Evolutionary conservation across 768 basidiomycete species (phyloP).

Genomic region (Phanerochaete carnosa): DNA sequence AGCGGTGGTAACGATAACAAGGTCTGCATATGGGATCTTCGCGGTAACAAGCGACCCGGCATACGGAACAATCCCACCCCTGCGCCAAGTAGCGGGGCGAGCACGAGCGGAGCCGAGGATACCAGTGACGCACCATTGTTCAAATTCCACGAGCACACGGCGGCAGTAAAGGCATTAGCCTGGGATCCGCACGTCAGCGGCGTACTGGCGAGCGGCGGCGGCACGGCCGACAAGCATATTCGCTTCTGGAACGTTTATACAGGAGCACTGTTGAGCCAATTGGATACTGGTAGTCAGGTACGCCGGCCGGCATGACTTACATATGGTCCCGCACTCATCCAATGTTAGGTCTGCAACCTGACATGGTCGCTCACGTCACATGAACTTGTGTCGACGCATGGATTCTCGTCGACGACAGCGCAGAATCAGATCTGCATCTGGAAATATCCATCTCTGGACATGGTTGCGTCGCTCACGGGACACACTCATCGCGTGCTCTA

Average conservation of each 20-base stretch:
- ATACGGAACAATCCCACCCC: conserved; percentile 19
- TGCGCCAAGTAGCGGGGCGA: conserved; percentile 17
- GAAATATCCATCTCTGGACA: conserved; percentile 90
- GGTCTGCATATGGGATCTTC: conserved; percentile 94
- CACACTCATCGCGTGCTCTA: conserved; percentile 95
- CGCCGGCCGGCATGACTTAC: conserved; percentile 15
- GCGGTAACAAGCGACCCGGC: conserved; percentile 53
- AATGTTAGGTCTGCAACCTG: conserved; percentile 85
- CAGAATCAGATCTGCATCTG: conserved; percentile 97
- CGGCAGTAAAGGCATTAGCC: conserved; percentile 96
- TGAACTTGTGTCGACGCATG: conserved; percentile 97
- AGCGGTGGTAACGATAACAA: conserved; percentile 99
- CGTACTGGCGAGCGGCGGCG: conserved; percentile 90
- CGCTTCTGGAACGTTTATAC: conserved; percentile 94
- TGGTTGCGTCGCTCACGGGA: conserved; percentile 92
- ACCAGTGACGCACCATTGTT: conserved; percentile 61
- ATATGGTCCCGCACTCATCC: not conserved
- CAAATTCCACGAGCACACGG: conserved; percentile 96
- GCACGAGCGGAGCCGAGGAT: conserved; percentile 19
- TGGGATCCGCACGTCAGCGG: conserved; percentile 97
- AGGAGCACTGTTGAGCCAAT: conserved; percentile 79
- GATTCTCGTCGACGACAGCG: conserved; percentile 88
- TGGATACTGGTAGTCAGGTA: conserved; percentile 97
- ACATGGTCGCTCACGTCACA: conserved; percentile 96
- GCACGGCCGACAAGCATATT: conserved; percentile 98